Conservation (phyloP, 257 asterid genomes). For the Ehretia macrophylla region DNA sequence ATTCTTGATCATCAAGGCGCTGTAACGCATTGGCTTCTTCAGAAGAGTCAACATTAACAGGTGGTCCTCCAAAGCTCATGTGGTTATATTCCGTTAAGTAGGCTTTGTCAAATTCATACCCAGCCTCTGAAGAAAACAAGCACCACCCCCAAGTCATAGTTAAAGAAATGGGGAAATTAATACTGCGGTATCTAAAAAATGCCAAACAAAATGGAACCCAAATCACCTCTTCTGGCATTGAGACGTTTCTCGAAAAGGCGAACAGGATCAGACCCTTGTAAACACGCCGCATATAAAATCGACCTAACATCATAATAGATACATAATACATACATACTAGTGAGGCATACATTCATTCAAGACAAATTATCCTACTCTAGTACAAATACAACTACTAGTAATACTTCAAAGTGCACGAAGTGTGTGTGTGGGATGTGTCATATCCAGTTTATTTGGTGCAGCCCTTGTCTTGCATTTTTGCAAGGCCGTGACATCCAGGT, state of each 20-base stretch:
- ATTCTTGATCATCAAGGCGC: constrained; percentile 50
- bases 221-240: constrained; percentile 61
- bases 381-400: not conserved
- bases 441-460: not conserved
- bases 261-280: constrained; percentile 92
- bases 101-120: constrained; percentile 53
- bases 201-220: not conserved
- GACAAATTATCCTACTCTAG: not conserved
- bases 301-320: constrained; percentile 40
- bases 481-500: no score
- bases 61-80: constrained; percentile 97
- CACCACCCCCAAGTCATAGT: not conserved
- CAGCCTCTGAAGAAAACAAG: constrained; percentile 43
- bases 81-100: constrained; percentile 59
- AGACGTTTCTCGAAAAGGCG: constrained; percentile 76
- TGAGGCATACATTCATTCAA: not conserved
- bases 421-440: not conserved
- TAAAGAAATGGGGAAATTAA: not conserved
- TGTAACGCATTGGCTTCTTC: constrained; percentile 74
- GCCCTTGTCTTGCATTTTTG: no score
- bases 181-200: not conserved
- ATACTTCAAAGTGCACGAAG: not conserved
- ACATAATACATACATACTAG: not conserved
- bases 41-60: constrained; percentile 47
- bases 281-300: constrained; percentile 76